Base-by-base conservation (phyloP, 169 alveolate species). In the Babesia bigemina region DNA sequence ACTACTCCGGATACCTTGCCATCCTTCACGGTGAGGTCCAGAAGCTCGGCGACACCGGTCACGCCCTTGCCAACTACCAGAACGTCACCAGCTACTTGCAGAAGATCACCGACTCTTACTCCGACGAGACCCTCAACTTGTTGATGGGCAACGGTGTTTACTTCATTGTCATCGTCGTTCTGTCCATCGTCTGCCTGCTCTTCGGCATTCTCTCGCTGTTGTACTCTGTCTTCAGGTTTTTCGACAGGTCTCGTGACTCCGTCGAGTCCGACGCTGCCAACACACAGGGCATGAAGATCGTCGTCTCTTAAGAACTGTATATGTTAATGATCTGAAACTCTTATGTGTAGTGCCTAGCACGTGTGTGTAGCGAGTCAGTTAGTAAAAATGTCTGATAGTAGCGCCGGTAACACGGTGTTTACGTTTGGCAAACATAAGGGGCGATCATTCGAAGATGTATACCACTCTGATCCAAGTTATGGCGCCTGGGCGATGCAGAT, bases 361-460 rank as follows among this genome's bases (percentile, higher is more conserved):
- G 69, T 33, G 50, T 45, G 50, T 45, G 26, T n/a, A 14, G 14
- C 28, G 36, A 2, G 73, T 44, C 66, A 52, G 36, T 50, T 16
- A 66, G 14, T 26, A 19, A 63, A 39, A 66, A 66, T 66, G 75
- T 17, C 58, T 19, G 26, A n/a, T 0, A 44, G 7, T 0, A 21
- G 2, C 76, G 14, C 6, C 2, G 58, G 65, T 0, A 29, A 4
- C n/a, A 50, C 47, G n/a, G 62, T 74, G 28, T 83, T 87, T 67
- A 63, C 55, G 44, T 86, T 88, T 45, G 93, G 93, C 7, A 89
- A 89, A 71, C 75, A 89, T 59, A 85, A 83, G 21, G 93, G 93
- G 39, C 77, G 69, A 61, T 75, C 91, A n/a, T 89, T 86, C 63
- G 85, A 79, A 61, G 91, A 89, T 61, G 93, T 89, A 47, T 75